Base-by-base conservation (phyloP, 495 filamentous ascomycete species). In the Thermothielavioides terrestris region DNA sequence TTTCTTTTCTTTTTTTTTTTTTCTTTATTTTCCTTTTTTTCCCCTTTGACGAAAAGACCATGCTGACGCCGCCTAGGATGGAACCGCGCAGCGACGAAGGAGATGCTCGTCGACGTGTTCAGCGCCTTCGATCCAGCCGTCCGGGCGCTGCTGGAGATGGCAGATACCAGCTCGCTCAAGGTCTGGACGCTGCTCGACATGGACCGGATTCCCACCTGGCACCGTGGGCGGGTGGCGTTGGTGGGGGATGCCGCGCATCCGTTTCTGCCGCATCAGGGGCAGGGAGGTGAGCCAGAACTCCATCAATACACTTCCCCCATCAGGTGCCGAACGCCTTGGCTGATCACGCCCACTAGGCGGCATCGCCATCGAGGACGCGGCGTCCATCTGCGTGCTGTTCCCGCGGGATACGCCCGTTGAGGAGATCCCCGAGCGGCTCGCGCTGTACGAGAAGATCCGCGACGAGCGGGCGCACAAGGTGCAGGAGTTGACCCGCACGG, bases 241-340 rank as follows among this genome's bases (percentile, higher is more conserved):
- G 38, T 84, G 4, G 81, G 81, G 4, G 81, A 84, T 68, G 76
- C 80, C 0, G 77, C 75, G 22, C 79, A 84, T 66, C 79, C 79
- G 10, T 80, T 82, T 39, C 30, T 49, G 11, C 51, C 50, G 46
- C 56, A 73, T 44, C 68, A 73, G 53, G 75, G 73, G 0, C 75
- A 79, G 56, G 76, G 77, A 27, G 47, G 37, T 35, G 15, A 30
- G 37, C 10, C 1, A 17, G 6, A 14, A n/a, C 18, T n/a, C 2
- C 2, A 2, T 22, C 4, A 9, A 4, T 34, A 14, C 11, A 9
- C 12, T 4, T 14, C 3, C 17, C 4, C 12, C 17, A 32, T 27
- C 8, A 5, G 9, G 14, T 3, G 3, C n/a, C n/a, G n/a, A n/a
- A n/a, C n/a, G n/a, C n/a, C 6, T 6, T 21, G 12, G 25, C 18